Base-by-base conservation (phyloP, 257 asterid species). In the Ilex asprella region DNA sequence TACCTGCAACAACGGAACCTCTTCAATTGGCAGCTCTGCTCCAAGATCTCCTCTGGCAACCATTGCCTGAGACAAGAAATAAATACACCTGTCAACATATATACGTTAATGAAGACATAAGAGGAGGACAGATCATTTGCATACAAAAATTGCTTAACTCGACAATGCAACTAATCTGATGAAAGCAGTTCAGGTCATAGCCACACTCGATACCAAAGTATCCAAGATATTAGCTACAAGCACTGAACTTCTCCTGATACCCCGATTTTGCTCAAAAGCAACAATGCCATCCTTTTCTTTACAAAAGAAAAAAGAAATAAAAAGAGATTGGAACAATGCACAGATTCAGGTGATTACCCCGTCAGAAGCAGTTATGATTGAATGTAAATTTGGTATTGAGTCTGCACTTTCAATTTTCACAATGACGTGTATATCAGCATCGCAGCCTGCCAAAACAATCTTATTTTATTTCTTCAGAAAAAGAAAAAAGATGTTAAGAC, bases 11-110 rank as follows among this genome's bases (percentile, higher is more conserved):
- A 88, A 64, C 66, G 96, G 98, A 76, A 87, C 98, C 77, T 91
- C 98, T 81, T 91, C 98, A 60, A 91, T 74, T 53, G 98, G 98
- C 76, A 91, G 70, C 83, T 88, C 96, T 21, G 96, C 96, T 59
- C 98, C 98, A 67, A 91, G 98, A 78, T 91, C 98, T 63, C 97
- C 97, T 77, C 97, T 87, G 56, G 96, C 96, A 81, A 91, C 98
- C 96, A 91, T 91, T 59, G 98, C 98, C 96, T 88, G 77, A 46
- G 3, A 46, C 10, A 12, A 51, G 66, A 71, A 69, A 52, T 55
- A 70, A 32, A 10, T 11, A 2, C 52, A 46, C 10, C n/a, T 46
- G 15, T 10, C 52, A 46, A 46, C n/a, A 46, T 10, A 12, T 14
- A 10, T 3, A 35, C 5, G 41, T 35, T 35, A 35, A 35, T 35